A percentile compares a stretch with the other conserved stretches of the same genome.
Conservation (phyloP, 2,329 filamentous ascomycete species). For the Alternaria novae-zelandiae region DNA sequence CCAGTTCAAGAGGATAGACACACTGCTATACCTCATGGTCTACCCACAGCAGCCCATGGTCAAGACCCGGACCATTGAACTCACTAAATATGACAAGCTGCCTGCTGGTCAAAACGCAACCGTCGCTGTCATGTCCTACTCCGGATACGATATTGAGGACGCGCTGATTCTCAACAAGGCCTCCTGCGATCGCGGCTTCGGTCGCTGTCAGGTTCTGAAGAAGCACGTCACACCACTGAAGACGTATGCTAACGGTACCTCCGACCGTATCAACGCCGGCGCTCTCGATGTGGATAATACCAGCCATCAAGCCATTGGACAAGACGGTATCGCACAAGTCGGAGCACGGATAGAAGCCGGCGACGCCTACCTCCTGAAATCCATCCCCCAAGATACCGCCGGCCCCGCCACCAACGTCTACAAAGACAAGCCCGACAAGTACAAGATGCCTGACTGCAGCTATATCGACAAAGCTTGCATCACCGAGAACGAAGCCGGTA, state of each 20-base stretch:
- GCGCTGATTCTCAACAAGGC: constrained; percentile 96
- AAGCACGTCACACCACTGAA: constrained; percentile 89
- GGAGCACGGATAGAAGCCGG: constrained; percentile 79
- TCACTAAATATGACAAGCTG: constrained; percentile 96
- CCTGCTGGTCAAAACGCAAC: constrained; percentile 96
- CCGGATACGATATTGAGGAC: constrained; percentile 99
- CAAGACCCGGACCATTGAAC: constrained; percentile 93
- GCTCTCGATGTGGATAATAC: constrained; percentile 56
- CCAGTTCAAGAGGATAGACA: constrained; percentile 96
- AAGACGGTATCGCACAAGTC: constrained; percentile 88
- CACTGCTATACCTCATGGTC: constrained; percentile 92
- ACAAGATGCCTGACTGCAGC: constrained; percentile 81
- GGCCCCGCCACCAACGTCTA: constrained; percentile 71
- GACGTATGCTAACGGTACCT: constrained; percentile 82
- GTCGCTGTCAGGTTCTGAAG: constrained; percentile 96
- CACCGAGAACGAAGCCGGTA: constrained; percentile 84
- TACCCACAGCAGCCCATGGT: constrained; percentile 98
- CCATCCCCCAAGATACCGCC: constrained; percentile 79
- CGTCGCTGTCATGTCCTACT: constrained; percentile 99
- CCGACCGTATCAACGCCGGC: constrained; percentile 59
- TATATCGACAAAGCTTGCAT: constrained; percentile 98
- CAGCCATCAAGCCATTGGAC: constrained; percentile 73
- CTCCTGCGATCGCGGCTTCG: constrained; percentile 92
- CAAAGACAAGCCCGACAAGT: constrained; percentile 72
- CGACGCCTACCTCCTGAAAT: constrained; percentile 90